phyloP scores from a whole-genome alignment of 2,329 filamentous ascomycete species.

The Botrytis porri region DNA sequence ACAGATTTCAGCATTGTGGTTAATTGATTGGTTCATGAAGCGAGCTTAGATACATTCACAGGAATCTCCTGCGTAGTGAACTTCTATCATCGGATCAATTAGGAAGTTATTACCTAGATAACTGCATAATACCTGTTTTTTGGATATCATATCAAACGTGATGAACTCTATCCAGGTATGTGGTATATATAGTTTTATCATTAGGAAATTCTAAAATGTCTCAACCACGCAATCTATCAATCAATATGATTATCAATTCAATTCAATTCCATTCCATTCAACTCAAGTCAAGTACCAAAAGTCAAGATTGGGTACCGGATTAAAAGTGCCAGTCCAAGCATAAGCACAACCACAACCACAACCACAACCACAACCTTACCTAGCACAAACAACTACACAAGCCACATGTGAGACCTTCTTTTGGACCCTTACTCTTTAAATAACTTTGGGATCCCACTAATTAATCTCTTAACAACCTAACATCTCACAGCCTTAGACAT shows the following conservation, averaged over 20 bases:
- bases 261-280: not conserved
- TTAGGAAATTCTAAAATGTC: not conserved
- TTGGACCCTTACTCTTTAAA: not conserved
- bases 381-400: not conserved
- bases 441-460: not conserved
- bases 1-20: not conserved
- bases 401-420: not conserved
- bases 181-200: not conserved
- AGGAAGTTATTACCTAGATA: not conserved
- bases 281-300: not conserved
- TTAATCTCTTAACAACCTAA: not conserved
- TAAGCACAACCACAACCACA: not conserved
- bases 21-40: not conserved
- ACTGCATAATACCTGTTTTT: not conserved
- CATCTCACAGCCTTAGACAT: not conserved
- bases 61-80: not conserved
- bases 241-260: not conserved
- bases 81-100: not conserved
- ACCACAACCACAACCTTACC: not conserved
- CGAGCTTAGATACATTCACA: not conserved
- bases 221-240: not conserved
- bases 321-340: not conserved
- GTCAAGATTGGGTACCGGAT: not conserved
- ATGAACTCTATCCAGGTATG: not conserved
- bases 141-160: not conserved